Percentiles rank a stretch among this genome's conserved stretches.
phyloP scores from a whole-genome alignment of 148 eudicot species.

The Camellia sinensis region DNA sequence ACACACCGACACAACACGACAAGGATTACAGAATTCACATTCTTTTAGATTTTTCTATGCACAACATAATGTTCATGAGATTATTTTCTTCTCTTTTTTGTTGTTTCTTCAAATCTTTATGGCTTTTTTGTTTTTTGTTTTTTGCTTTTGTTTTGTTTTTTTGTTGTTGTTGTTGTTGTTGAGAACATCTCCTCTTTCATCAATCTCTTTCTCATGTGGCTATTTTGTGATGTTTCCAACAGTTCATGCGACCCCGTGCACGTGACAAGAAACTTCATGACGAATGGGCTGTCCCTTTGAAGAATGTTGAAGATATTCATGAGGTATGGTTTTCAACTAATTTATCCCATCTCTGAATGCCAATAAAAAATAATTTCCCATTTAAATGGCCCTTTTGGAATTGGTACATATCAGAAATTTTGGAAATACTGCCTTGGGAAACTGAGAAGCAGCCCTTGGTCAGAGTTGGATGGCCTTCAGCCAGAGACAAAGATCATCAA shows the following conservation, averaged over 20 bases:
- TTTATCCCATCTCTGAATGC: conserved; percentile 8
- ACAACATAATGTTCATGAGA: background rate
- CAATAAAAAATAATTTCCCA: background rate
- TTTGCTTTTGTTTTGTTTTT: too few species aligned
- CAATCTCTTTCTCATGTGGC: background rate
- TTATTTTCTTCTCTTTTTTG: background rate
- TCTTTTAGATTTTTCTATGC: background rate
- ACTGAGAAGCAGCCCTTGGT: conserved; percentile 89
- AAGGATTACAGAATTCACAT: too few species aligned
- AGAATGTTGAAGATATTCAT: conserved; percentile 60
- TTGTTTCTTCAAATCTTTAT: background rate
- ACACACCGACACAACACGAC: too few species aligned
- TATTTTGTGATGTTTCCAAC: conserved; percentile 20
- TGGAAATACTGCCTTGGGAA: conserved; percentile 73
- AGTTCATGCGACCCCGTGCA: conserved; percentile 92
- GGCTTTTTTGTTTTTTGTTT: background rate
- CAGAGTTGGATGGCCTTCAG: conserved; percentile 93
- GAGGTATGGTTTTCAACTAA: conserved; percentile 44
- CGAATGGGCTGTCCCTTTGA: conserved; percentile 86
- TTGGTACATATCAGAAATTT: conserved; percentile 58
- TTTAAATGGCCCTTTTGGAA: conserved; percentile 11
- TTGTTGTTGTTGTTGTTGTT: background rate
- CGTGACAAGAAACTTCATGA: conserved; percentile 84
- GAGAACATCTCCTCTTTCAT: background rate
- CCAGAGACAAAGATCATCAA: conserved; percentile 87